Evolutionary conservation across 2,329 filamentous ascomycete genomes (phyloP).

Genomic region (Hypoxylon sp.): DNA sequence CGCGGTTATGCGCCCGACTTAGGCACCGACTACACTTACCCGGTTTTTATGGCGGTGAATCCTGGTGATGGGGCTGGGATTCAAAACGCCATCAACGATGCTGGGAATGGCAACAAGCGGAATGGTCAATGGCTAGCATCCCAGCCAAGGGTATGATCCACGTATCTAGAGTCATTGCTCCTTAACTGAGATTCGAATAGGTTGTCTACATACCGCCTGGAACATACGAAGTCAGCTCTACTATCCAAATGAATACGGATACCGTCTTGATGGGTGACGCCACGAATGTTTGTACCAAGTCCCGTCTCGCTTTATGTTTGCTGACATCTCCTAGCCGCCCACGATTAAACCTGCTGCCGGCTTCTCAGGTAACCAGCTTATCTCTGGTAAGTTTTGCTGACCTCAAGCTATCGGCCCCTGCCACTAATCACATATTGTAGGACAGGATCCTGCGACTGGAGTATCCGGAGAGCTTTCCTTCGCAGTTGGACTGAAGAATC

Average conservation of each 20-base stretch:
- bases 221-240: slow-evolving; percentile 58
- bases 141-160: slow-evolving; percentile 56
- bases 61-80: slow-evolving; percentile 58
- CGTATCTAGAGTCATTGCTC: not conserved
- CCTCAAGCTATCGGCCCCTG: not conserved
- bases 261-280: slow-evolving; percentile 64
- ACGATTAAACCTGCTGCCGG: slow-evolving; percentile 58
- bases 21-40: slow-evolving; percentile 56
- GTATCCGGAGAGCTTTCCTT: slow-evolving; percentile 59
- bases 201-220: slow-evolving; percentile 62
- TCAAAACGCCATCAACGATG: slow-evolving; percentile 58
- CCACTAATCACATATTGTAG: slow-evolving; percentile 42
- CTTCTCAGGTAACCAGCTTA: slow-evolving; percentile 55
- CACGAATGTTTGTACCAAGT: slow-evolving; percentile 54
- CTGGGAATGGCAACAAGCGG: slow-evolving; percentile 54
- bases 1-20: slow-evolving; percentile 61
- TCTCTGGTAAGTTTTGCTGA: slow-evolving; percentile 51
- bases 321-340: slow-evolving; percentile 54
- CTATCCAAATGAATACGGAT: slow-evolving; percentile 61
- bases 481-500: slow-evolving; percentile 61
- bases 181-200: slow-evolving; percentile 42
- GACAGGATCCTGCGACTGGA: slow-evolving; percentile 56
- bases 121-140: slow-evolving; percentile 59
- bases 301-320: not conserved
- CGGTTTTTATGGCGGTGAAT: slow-evolving; percentile 57